These are phyloP conservation scores for Daldinia sp. DNA, from an alignment of 2,329 filamentous ascomycete species.

Conservation along the genomic window DNA sequence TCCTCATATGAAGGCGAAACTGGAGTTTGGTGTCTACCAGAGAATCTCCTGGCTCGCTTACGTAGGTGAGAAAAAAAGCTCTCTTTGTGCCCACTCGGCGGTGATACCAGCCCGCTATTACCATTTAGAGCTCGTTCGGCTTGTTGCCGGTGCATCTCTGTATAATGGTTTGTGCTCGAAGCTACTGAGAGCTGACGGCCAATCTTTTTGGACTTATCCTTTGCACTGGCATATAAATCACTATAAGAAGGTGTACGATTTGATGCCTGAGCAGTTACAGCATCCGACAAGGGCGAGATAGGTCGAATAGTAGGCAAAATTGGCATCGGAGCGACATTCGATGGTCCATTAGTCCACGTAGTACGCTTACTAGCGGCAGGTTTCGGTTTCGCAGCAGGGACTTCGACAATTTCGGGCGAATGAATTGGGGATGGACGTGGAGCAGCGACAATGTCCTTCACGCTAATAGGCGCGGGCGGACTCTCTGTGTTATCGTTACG, in stretches of 20 bases:
- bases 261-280: constrained; percentile 88
- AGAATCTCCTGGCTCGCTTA: constrained; percentile 91
- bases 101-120: constrained; percentile 76
- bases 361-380: constrained; percentile 79
- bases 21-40: constrained; percentile 85
- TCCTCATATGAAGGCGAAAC: constrained; percentile 84
- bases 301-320: constrained; percentile 94
- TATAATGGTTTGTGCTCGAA: constrained; percentile 91
- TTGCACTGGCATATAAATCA: constrained; percentile 56
- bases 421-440: constrained; percentile 48
- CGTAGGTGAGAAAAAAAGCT: constrained; percentile 98
- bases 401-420: constrained; percentile 48
- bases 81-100: constrained; percentile 83
- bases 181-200: constrained; percentile 92
- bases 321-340: constrained; percentile 87
- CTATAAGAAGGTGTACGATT: constrained; percentile 65
- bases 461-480: constrained; percentile 56
- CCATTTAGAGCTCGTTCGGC: constrained; percentile 91
- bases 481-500: constrained; percentile 74
- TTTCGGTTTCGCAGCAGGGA: constrained; percentile 53
- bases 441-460: constrained; percentile 56
- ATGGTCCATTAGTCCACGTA: constrained; percentile 88
- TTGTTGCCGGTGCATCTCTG: constrained; percentile 88
- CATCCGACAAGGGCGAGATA: constrained; percentile 94
- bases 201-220: constrained; percentile 85